These are phyloP conservation scores for thale cress (Arabidopsis thaliana) DNA, from an alignment of 345 rosid genomes.

Conservation along the genomic window DNA sequence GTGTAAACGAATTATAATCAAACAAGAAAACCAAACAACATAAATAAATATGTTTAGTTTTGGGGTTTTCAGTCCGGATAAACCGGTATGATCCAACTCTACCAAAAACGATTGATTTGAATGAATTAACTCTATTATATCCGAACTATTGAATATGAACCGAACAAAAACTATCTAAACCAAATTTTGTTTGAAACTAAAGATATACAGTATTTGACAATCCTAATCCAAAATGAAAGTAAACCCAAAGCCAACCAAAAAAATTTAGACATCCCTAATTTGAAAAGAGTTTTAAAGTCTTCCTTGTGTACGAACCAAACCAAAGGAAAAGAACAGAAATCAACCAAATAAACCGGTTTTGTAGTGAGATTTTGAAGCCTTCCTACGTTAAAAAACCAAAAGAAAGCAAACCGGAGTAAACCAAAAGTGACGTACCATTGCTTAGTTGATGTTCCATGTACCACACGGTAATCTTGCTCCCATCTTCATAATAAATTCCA, in stretches of 20 bases:
- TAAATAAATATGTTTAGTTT: not conserved
- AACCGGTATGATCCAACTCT: not conserved
- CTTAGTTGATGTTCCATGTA: slow-evolving; percentile 58
- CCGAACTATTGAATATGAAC: too few species aligned
- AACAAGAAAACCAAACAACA: not conserved
- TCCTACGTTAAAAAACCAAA: not conserved
- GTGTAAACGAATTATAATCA: slow-evolving; percentile 4
- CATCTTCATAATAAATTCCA: slow-evolving; percentile 86
- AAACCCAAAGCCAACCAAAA: not conserved
- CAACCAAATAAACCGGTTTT: slow-evolving; percentile 2
- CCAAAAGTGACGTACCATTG: slow-evolving; percentile 46
- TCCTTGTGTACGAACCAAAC: not conserved
- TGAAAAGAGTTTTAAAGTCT: not conserved
- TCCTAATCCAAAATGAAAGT: not conserved
- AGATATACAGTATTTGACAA: too few species aligned
- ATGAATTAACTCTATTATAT: too few species aligned
- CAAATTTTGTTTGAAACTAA: not conserved
- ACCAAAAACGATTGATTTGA: not conserved
- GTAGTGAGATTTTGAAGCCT: not conserved
- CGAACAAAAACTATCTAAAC: too few species aligned
- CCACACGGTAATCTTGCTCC: slow-evolving; percentile 70
- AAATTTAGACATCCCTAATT: not conserved
- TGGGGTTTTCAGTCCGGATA: not conserved
- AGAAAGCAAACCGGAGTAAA: not conserved
- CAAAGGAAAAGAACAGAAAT: not conserved